phyloP scores from a whole-genome alignment of 352 stramenopile species.

The Globisporangium irregulare region DNA sequence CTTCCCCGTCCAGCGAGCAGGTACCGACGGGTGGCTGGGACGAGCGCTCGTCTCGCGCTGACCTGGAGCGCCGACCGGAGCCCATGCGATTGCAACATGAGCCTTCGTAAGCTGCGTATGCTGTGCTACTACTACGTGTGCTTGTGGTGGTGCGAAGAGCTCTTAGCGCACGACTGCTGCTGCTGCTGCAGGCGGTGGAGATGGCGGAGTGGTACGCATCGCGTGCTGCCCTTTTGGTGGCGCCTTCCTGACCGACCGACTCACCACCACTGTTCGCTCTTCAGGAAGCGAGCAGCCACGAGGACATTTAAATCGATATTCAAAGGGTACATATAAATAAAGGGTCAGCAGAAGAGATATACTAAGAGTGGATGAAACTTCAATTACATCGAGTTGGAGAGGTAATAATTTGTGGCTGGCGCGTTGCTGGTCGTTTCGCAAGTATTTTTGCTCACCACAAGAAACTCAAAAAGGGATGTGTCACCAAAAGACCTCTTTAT shows the following conservation, averaged over 20 bases:
- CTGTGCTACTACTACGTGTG: neutral
- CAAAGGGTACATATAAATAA: neutral
- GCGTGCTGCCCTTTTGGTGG: neutral
- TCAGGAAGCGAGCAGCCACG: neutral
- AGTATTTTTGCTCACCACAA: constrained; percentile 13
- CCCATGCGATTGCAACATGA: constrained; percentile 11
- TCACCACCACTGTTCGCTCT: neutral
- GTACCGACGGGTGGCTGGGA: constrained; percentile 6
- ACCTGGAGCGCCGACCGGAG: constrained; percentile 13
- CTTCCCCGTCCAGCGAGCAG: constrained; percentile 4
- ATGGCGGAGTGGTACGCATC: constrained; percentile 7
- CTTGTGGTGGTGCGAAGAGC: neutral
- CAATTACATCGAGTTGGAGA: neutral
- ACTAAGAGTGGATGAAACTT: neutral
- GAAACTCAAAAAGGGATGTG: neutral
- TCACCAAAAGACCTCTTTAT: neutral
- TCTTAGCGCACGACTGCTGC: neutral
- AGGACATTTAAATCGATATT: neutral
- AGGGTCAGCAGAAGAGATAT: neutral
- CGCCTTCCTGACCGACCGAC: constrained; percentile 4
- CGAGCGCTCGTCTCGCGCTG: neutral
- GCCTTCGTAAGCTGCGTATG: neutral
- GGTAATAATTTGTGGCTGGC: neutral
- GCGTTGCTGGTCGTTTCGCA: neutral
- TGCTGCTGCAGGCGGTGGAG: neutral